Percentiles rank a stretch among this genome's conserved stretches.
Conservation (phyloP, 768 basidiomycete species). For the Gloeostereum incarnatum region DNA sequence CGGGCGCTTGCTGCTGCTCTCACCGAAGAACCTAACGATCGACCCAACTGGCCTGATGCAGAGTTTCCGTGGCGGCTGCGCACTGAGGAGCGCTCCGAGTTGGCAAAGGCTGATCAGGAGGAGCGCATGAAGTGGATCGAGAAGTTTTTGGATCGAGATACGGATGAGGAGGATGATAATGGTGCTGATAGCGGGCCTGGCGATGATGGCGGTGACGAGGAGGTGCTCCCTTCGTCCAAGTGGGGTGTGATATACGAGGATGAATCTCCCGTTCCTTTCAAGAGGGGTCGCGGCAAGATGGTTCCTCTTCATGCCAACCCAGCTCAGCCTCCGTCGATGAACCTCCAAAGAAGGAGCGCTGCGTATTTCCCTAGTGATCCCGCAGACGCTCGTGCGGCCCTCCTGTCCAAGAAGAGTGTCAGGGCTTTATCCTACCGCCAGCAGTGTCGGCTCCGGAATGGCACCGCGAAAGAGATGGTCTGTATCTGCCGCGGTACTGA, state of each 20-base stretch:
- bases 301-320: conserved; percentile 41
- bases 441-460: conserved; percentile 25
- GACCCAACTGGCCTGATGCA: conserved; percentile 70
- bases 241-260: conserved; percentile 20
- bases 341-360: conserved; percentile 18
- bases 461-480: conserved; percentile 32
- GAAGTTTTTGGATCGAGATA: conserved; percentile 64
- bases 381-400: conserved; percentile 65
- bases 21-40: conserved; percentile 26
- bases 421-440: conserved; percentile 50
- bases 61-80: conserved; percentile 74
- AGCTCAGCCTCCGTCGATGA: conserved; percentile 12
- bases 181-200: conserved; percentile 14
- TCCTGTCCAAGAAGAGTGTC: conserved; percentile 64
- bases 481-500: conserved; percentile 64
- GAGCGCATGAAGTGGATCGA: conserved; percentile 60
- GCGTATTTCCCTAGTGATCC: conserved; percentile 59
- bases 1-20: conserved; percentile 7
- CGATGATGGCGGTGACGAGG: conserved; percentile 17
- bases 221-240: conserved; percentile 19
- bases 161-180: conserved; percentile 50
- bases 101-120: conserved; percentile 43
- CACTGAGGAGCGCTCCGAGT: conserved; percentile 42
- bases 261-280: conserved; percentile 18
- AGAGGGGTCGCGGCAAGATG: conserved; percentile 50